Base-by-base conservation (phyloP, 129 eudicot genomes). In the Saposhnikovia divaricata region DNA sequence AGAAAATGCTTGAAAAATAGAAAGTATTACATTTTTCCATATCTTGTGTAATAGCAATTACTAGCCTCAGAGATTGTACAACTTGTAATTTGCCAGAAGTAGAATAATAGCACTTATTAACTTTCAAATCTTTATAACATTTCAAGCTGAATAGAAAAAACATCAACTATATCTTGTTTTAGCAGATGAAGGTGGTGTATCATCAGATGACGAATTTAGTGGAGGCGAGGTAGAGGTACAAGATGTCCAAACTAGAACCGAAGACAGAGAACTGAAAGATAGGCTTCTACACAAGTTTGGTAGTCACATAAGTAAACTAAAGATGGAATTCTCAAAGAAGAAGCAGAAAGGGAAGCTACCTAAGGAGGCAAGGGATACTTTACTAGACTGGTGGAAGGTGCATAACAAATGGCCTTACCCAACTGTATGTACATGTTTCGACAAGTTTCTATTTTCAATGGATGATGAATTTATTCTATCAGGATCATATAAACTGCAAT, bases 341-440 rank as follows among this genome's bases (percentile, higher is more conserved):
- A 90, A 90, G 83, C 90, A 90, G 89, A 92, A 90, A 85, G 93
- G 96, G 18, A 92, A 92, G 88, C 91, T 95, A n/a, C 98, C 98
- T 18, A 92, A 90, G 77, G 97, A 90, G 75, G 93, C 97, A 2
- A 89, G 97, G 76, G 93, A 95, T 77, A 77, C 84, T 45, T 81
- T 95, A 72, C 91, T 95, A 55, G 89, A 92, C 81, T 95, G 98
- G 98, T 95, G 98, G 98, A 92, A 92, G 81, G 76, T 83, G 42
- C 98, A 95, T 85, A 80, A 85, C 72, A 95, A 90, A 80, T 95
- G 98, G 98, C 98, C 98, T 21, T 95, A 95, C 69, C 98, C 98
- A 23, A 95, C 98, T 51, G 98, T 93, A 78, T 76, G 89, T 79
- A 55, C 10, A 27, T 27, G 18, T 14, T 31, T 65, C 16, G 10